These are phyloP conservation scores for Thalia dealbata DNA, from an alignment of 176 grass and related monocot genomes.

Conservation along the genomic window DNA sequence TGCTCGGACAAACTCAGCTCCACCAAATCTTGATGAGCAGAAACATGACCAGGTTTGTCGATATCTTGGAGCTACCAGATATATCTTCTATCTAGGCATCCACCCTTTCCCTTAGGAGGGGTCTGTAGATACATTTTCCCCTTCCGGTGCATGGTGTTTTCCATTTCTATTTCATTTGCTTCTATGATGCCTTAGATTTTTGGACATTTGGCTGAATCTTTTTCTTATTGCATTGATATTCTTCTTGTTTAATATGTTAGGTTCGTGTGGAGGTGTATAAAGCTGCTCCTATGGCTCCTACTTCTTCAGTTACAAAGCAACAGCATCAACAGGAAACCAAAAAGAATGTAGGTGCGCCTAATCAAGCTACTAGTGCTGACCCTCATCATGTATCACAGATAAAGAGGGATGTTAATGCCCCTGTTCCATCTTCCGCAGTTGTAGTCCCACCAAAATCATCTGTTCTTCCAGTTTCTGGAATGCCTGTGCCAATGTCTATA, in stretches of 20 bases:
- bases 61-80: background rate
- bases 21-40: constrained; percentile 93
- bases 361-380: constrained; percentile 29
- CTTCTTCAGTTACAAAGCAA: constrained; percentile 42
- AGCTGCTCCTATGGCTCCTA: constrained; percentile 26
- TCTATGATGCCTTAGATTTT: background rate
- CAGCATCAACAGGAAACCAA: constrained; percentile 28
- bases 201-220: background rate
- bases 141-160: background rate
- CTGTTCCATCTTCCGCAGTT: background rate
- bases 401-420: constrained; percentile 6
- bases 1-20: constrained; percentile 90
- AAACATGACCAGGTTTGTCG: constrained; percentile 71
- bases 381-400: background rate
- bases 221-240: background rate
- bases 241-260: background rate
- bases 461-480: constrained; percentile 11
- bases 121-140: too few species aligned
- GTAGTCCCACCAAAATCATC: constrained; percentile 12
- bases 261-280: constrained; percentile 39
- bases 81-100: background rate
- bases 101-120: background rate
- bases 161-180: background rate
- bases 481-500: constrained; percentile 15
- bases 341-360: constrained; percentile 15